Evolutionary conservation across 352 stramenopile genomes (phyloP).

Genomic region (Phytophthora citricola): DNA sequence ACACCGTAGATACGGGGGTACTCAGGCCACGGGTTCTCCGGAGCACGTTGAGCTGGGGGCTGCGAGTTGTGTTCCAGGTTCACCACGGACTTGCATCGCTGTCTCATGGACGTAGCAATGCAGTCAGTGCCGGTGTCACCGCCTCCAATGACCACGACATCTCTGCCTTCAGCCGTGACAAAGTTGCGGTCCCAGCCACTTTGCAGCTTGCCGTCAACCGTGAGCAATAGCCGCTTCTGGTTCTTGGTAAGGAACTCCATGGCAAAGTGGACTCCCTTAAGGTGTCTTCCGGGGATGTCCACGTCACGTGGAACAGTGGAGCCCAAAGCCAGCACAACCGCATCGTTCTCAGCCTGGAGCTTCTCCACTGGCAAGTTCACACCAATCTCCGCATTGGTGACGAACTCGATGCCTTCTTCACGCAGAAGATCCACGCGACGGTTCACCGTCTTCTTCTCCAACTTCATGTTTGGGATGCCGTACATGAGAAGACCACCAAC

Average conservation of each 20-base stretch:
- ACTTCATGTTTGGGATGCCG: slow-evolving; percentile 99
- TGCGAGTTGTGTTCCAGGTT: slow-evolving; percentile 97
- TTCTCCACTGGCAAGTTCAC: slow-evolving; percentile 82
- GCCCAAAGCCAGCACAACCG: slow-evolving; percentile 94
- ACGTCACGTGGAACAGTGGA: slow-evolving; percentile 96
- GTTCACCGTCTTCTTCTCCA: slow-evolving; percentile 97
- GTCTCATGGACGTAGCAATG: slow-evolving; percentile 98
- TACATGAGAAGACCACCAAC: slow-evolving; percentile 98
- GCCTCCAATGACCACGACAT: slow-evolving; percentile 98
- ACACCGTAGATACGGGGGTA: slow-evolving; percentile 97
- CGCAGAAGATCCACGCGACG: slow-evolving; percentile 94
- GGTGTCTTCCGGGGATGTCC: slow-evolving; percentile 83
- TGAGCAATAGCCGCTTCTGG: slow-evolving; percentile 97
- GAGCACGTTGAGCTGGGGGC: slow-evolving; percentile 91
- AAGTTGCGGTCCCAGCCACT: slow-evolving; percentile 95
- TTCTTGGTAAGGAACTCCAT: slow-evolving; percentile 99
- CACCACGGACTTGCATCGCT: slow-evolving; percentile 95
- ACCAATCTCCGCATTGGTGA: slow-evolving; percentile 95
- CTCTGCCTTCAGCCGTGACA: slow-evolving; percentile 97
- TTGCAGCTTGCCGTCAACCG: slow-evolving; percentile 95
- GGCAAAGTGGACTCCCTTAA: slow-evolving; percentile 97
- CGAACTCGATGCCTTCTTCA: slow-evolving; percentile 98
- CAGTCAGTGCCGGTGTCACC: slow-evolving; percentile 98
- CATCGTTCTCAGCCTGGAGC: slow-evolving; percentile 86
- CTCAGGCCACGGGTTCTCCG: slow-evolving; percentile 97